Evolutionary conservation across 2,329 filamentous ascomycete genomes (phyloP).

Genomic region (Cryphonectria nitschkei): DNA sequence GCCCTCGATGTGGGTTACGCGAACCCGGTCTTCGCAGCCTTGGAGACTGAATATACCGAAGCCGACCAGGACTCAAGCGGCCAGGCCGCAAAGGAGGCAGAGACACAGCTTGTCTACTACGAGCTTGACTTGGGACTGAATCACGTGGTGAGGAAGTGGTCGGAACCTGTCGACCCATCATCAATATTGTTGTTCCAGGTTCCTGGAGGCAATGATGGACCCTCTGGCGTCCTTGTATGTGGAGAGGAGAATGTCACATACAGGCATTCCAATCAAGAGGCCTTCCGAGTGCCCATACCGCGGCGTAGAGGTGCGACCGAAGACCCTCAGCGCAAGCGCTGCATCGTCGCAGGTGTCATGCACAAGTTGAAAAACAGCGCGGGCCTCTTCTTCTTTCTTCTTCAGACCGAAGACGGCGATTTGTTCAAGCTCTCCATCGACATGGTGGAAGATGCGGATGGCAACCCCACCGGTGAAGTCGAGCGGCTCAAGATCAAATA

Average conservation of each 20-base stretch:
- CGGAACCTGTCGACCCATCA: conserved; percentile 87
- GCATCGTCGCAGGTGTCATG: conserved; percentile 90
- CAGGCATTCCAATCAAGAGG: conserved; percentile 91
- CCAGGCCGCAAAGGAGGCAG: conserved; percentile 76
- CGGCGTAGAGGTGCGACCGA: conserved; percentile 85
- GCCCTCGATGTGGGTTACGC: conserved; percentile 95
- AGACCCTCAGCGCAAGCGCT: conserved; percentile 87
- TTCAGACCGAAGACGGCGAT: conserved; percentile 97
- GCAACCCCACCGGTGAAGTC: conserved; percentile 80
- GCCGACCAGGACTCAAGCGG: conserved; percentile 89
- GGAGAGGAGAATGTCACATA: conserved; percentile 95
- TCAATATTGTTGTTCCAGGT: conserved; percentile 93
- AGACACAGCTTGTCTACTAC: conserved; percentile 95
- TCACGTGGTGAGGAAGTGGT: conserved; percentile 96
- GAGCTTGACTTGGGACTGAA: conserved; percentile 96
- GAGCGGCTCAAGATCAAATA: conserved; percentile 90
- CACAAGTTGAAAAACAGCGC: conserved; percentile 84
- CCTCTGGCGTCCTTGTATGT: conserved; percentile 93
- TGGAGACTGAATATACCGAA: conserved; percentile 93
- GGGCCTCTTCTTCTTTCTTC: conserved; percentile 93
- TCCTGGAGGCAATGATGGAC: conserved; percentile 89
- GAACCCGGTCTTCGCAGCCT: conserved; percentile 92
- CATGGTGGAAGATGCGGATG: conserved; percentile 80
- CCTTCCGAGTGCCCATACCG: conserved; percentile 87
- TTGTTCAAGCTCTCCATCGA: conserved; percentile 96